Evolutionary conservation across 1,284 basidiomycete species (phyloP), one percentile per base, ranked within the genome.

Genomic region (Cryptococcus sp.): DNA sequence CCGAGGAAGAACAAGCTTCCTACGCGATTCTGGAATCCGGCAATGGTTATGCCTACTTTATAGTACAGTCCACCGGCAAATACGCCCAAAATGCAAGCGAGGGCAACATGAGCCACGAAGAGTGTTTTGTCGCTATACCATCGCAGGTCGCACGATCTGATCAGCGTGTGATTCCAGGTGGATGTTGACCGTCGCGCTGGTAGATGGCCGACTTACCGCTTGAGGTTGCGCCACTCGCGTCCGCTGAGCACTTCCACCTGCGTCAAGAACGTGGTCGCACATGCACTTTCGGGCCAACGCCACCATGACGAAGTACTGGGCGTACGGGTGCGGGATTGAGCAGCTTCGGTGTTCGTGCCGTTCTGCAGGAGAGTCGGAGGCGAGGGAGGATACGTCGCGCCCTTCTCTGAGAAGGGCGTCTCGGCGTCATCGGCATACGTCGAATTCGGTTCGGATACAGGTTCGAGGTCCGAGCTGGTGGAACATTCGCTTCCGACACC

Each of bases 1-100:
- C 91, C 90, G 69, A 94, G 75, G 85, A 94, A 95, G 82, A 95
- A 94, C 50, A 94, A 76, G 62, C 87, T 89, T 27, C 92, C 92
- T n/a, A 95, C 84, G 42, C 91, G 84, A 58, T 77, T 91, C 76
- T 95, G 93, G 83, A 95, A 95, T 0, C 93, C 92, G 22, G 90
- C 89, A 58, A 95, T 94, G 1, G 85, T 88, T 13, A 83, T 77
- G 47, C 83, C 84, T 0, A 90, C 91, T 39, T 92, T 76, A 79
- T 82, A 94, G 75, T 93, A 94, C 55, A 93, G 75, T 0, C 91
- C 91, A 54, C 91, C 91, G 82, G 72, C 66, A 69, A 93, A 91
- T 2, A 90, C 85, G 2, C 91, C 92, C 5, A 93, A 78, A 1
- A 93, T 72, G 15, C 83, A 81, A 17, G 91, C 82, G 17, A 90